Base-by-base conservation (phyloP, 179 eudicot genomes). In the Beta lomatogona region DNA sequence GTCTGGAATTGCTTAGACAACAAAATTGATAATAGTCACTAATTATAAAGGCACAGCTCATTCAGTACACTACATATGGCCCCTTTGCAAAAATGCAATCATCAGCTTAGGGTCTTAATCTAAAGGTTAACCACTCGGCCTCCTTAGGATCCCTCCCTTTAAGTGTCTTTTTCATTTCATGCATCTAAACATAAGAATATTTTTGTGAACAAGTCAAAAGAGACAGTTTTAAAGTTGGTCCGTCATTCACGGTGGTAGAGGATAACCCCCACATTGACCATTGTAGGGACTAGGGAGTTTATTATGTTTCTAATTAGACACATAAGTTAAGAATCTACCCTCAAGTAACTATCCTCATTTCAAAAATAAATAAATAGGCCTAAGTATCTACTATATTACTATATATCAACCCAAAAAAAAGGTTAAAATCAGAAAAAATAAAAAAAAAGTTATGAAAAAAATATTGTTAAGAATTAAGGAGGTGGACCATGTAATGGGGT, bases 211-310 rank as follows among this genome's bases (percentile, higher is more conserved):
- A 78, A 83, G 82, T 83, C 86, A 83, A 83, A 65, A 79, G 58
- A 69, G 52, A 79, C 64, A 75, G 82, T 71, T 79, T 21, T 41
- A 75, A 79, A 79, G 82, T 67, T 65, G 75, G 82, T 79, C 86
- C 86, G 67, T 69, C 73, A 83, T 75, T 83, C 75, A 52, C 80
- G 86, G 86, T 41, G 44, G 14, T 77, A 46, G 15, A 57, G 45
- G 59, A 81, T 53, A 81, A 75, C 36, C 73, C 73, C 58, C 68
- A 44, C 74, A 61, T 81, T 81, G 78, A 82, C 75, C 82, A 61
- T 82, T 70, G 68, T 79, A 41, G 46, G 74, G 21, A 7, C 9
- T 79, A 41, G 46, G 74, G 21, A 7, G 14, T 12, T 73, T 73
- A 4, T 55, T 54, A 25, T 16, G 1, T 73, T 36, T 31, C 75